phyloP scores from a whole-genome alignment of 1,139 yeast species.

The Entelexis paramagnoliae region DNA sequence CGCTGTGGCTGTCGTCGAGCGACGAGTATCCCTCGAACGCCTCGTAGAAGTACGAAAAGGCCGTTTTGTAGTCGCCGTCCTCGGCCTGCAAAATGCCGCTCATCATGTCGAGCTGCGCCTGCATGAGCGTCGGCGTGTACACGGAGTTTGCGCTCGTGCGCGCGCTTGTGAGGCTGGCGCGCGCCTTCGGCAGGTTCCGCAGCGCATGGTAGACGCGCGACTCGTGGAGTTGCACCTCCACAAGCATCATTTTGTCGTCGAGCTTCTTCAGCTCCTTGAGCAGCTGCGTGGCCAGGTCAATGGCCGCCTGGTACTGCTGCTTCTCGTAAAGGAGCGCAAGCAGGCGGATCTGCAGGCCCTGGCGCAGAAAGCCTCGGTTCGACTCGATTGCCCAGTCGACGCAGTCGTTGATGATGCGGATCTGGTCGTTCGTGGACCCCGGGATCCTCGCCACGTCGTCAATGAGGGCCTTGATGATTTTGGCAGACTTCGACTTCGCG shows the following conservation, averaged over 20 bases:
- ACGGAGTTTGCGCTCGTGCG: slow-evolving; percentile 94
- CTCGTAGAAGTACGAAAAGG: slow-evolving; percentile 89
- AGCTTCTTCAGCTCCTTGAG: slow-evolving; percentile 80
- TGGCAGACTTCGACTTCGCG: slow-evolving; percentile 93
- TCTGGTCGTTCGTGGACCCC: slow-evolving; percentile 59
- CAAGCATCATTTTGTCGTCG: slow-evolving; percentile 90
- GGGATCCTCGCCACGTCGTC: slow-evolving; percentile 68
- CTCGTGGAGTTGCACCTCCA: slow-evolving; percentile 90
- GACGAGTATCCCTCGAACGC: slow-evolving; percentile 78
- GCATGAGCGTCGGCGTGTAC: slow-evolving; percentile 87
- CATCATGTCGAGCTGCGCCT: slow-evolving; percentile 91
- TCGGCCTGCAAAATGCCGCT: slow-evolving; percentile 94
- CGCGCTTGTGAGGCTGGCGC: slow-evolving; percentile 89
- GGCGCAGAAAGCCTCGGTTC: slow-evolving; percentile 81
- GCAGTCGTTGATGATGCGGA: slow-evolving; percentile 62
- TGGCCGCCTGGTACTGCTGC: slow-evolving; percentile 57
- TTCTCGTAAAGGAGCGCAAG: slow-evolving; percentile 62
- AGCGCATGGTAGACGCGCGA: slow-evolving; percentile 83
- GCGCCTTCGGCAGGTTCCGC: slow-evolving; percentile 83
- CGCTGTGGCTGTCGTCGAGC: slow-evolving; percentile 50
- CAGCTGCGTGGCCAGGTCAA: slow-evolving; percentile 59
- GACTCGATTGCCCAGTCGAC: slow-evolving; percentile 80
- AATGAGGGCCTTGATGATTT: slow-evolving; percentile 55
- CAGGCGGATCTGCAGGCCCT: slow-evolving; percentile 73
- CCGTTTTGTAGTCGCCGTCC: slow-evolving; percentile 93